Evolutionary conservation across 805 yeast genomes (phyloP), one percentile per base, ranked within the genome.

Genomic region (Zygoascus tannicola): DNA sequence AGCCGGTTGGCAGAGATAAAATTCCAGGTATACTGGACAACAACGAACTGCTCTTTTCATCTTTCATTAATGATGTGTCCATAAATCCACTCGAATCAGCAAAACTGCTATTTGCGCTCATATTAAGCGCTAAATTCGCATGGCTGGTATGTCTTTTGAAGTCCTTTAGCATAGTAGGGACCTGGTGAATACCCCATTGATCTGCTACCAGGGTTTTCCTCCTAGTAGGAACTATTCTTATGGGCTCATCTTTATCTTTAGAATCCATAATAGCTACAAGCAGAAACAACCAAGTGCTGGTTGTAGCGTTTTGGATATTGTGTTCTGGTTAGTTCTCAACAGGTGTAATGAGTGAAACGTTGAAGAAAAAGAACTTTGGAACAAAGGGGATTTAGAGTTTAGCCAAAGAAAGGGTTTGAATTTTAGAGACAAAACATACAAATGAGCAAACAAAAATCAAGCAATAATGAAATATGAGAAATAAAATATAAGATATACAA

Each of bases 171-270:
- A 62, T 53, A 5, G 57, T 53, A 1, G 67, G 65, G 4, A 62
- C 67, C 7, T 63, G 56, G 44, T 48, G 60, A 28, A 62, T 48
- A 14, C 67, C 67, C 67, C 67, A 62, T 14, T 53, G 54, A 35
- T 58, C 62, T 10, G 58, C 53, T 3, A 53, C 46, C 4, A 49
- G 38, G 14, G 57, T 57, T 15, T 54, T 44, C 3, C 62, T 52
- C 20, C 64, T 52, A 12, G 54, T 45, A 15, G 63, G 61, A 4
- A 55, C 51, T 10, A 59, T 50, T 28, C 59, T 49, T 16, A 60
- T 43, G 16, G 53, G 46, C 20, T 30, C 21, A 21, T 38, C 41
- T 4, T 3, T 21, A 3, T 16, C 18, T 12, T 38, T 19, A n/a
- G 41, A 38, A 15, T 35, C 22, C 26, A 26, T 26, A 12, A 12